Evolutionary conservation across 2,329 filamentous ascomycete genomes (phyloP), one percentile per base, ranked within the genome.

Genomic region (Ascomycota sp.): DNA sequence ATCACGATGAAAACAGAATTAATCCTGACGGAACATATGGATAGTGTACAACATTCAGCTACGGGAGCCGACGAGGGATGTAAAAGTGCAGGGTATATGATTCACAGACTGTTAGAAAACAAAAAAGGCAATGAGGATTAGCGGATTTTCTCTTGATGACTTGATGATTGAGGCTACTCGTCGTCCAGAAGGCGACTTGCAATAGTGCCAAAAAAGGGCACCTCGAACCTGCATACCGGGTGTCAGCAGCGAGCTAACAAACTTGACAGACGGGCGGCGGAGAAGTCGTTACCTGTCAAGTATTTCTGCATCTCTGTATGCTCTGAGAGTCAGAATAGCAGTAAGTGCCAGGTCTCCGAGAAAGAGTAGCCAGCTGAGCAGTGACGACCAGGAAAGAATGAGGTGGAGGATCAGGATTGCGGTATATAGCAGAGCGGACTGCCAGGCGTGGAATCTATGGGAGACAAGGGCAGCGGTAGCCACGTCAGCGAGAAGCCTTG

Each of bases 181-280:
- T 93, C 80, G 44, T 94, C 86, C 33, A 95, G 64, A 46, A 94
- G 86, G 19, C 77, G 77, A 52, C 76, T 92, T 26, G 89, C 89
- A 41, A 94, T 57, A 25, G 63, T 63, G 4, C 89, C 89, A 44
- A 95, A 76, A 44, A 92, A 71, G 0, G 86, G 86, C 2, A 94
- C 65, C 51, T 95, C 85, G 36, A 75, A 91, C 47, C 86, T 70
- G 10, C 9, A 30, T 8, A 4, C 7, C 23, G 10, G 9, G 7
- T 12, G 26, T 30, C 9, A 30, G 32, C 22, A 1, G 13, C 4
- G 7, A 19, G 8, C 9, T 4, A 23, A 7, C 4, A 25, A 8
- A 8, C 11, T 3, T 10, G 10, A 8, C 23, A 11, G 22, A 23
- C 5, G 10, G 12, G 8, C 5, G 21, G 8, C 7, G 15, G 20